A percentile compares a stretch with the other conserved stretches of the same genome.
These are phyloP conservation scores for Juglanconis oblonga DNA, from an alignment of 2,329 filamentous ascomycete species.

Conservation along the genomic window DNA sequence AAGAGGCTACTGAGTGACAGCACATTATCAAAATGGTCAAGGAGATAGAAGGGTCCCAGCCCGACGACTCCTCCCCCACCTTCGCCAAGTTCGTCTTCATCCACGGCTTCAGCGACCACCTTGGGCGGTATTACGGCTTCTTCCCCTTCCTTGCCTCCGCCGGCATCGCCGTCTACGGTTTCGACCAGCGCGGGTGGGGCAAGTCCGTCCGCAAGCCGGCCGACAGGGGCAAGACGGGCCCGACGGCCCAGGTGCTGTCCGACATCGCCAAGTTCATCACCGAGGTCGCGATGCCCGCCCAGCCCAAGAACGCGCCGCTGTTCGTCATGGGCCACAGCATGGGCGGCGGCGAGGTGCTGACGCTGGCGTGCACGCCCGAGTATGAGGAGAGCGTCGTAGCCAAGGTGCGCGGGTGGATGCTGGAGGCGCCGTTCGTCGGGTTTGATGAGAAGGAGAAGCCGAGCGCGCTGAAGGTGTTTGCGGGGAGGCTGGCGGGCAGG, in stretches of 20 bases:
- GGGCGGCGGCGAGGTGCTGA: slow-evolving; percentile 77
- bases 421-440: slow-evolving; percentile 76
- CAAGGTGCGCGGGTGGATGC: slow-evolving; percentile 68
- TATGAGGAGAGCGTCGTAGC: slow-evolving; percentile 51
- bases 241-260: slow-evolving; percentile 67
- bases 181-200: slow-evolving; percentile 91
- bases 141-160: slow-evolving; percentile 67
- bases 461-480: slow-evolving; percentile 56
- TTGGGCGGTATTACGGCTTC: slow-evolving; percentile 72
- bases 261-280: slow-evolving; percentile 77
- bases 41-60: slow-evolving; percentile 52
- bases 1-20: not conserved
- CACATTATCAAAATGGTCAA: slow-evolving; percentile 32
- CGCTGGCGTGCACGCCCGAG: slow-evolving; percentile 48
- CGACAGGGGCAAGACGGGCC: slow-evolving; percentile 70
- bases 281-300: slow-evolving; percentile 46
- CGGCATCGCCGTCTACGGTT: slow-evolving; percentile 72
- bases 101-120: slow-evolving; percentile 87
- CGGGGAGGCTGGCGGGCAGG: slow-evolving; percentile 65
- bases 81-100: slow-evolving; percentile 77
- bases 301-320: slow-evolving; percentile 51
- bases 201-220: slow-evolving; percentile 60
- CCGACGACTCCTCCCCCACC: slow-evolving; percentile 41
- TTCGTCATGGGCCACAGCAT: slow-evolving; percentile 91
- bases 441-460: slow-evolving; percentile 67